Conservation (phyloP, 805 yeast genomes). For the Zygosaccharomyces gambellarensis region DNA sequence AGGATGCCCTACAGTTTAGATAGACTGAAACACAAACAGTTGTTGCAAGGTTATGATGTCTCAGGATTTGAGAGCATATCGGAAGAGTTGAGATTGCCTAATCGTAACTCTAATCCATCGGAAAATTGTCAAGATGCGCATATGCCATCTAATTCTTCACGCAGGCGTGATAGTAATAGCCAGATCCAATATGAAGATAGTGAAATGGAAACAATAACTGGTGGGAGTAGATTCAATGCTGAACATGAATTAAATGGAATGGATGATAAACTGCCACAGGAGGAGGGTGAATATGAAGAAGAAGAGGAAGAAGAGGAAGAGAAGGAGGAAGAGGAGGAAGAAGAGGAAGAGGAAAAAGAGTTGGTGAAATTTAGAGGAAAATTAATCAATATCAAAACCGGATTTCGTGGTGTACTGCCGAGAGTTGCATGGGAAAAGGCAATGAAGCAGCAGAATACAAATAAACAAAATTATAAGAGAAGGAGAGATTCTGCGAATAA, state of each 20-base stretch:
- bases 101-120: neutral
- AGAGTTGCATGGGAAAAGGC: slow-evolving; percentile 31
- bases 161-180: neutral
- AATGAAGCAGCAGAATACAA: slow-evolving; percentile 7
- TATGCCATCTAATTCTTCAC: neutral
- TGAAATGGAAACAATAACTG: neutral
- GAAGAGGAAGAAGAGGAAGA: neutral
- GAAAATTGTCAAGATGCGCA: neutral
- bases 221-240: neutral
- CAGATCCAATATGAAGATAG: neutral
- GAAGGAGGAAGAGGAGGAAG: neutral
- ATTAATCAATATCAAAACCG: slow-evolving; percentile 25
- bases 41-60: slow-evolving; percentile 30
- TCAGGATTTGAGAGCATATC: slow-evolving; percentile 24
- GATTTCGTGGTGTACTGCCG: slow-evolving; percentile 33
- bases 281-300: slow-evolving; percentile 4
- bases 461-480: neutral
- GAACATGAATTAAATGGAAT: neutral
- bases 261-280: neutral
- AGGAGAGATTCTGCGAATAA: slow-evolving; percentile 2
- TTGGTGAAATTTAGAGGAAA: slow-evolving; percentile 26
- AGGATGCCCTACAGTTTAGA: slow-evolving; percentile 35
- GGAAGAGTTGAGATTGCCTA: slow-evolving; percentile 19
- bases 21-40: slow-evolving; percentile 30
- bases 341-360: neutral